Conservation (phyloP, 1,284 basidiomycete species). For the Ganoderma leucocontextum region DNA sequence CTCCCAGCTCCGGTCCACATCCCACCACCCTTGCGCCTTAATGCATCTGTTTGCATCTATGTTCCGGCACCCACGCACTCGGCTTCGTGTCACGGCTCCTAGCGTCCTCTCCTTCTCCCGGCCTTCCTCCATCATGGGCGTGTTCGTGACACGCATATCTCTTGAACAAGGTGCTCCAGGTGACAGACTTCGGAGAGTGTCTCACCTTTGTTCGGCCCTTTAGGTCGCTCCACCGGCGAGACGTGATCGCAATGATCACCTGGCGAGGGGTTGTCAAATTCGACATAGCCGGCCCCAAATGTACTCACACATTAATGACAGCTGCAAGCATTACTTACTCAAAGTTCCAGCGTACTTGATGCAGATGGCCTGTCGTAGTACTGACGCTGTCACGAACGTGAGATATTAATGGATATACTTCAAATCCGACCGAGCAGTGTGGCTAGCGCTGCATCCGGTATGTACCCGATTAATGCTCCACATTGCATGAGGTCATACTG, state of each 20-base stretch:
- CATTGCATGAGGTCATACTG: not conserved
- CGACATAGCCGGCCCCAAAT: slow-evolving; percentile 14
- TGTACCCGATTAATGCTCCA: not conserved
- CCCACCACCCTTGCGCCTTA: not conserved
- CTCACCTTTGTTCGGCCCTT: not conserved
- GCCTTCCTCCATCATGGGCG: not conserved
- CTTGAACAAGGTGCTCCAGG: not conserved
- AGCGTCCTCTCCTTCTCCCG: not conserved
- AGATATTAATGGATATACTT: not conserved
- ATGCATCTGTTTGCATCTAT: not conserved
- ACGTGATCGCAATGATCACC: not conserved
- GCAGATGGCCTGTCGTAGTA: not conserved
- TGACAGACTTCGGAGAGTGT: not conserved
- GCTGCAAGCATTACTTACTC: not conserved
- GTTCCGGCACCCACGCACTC: not conserved
- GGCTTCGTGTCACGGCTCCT: not conserved
- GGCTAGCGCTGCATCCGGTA: not conserved
- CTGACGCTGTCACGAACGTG: not conserved
- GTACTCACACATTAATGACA: not conserved
- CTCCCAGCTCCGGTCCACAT: slow-evolving; percentile 10
- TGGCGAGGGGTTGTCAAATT: not conserved
- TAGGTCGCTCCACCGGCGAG: not conserved
- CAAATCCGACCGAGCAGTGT: not conserved
- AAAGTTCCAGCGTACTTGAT: not conserved
- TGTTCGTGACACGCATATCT: not conserved